phyloP scores from a whole-genome alignment of 202 grass and related monocot species.

The Carex sylvatica region DNA sequence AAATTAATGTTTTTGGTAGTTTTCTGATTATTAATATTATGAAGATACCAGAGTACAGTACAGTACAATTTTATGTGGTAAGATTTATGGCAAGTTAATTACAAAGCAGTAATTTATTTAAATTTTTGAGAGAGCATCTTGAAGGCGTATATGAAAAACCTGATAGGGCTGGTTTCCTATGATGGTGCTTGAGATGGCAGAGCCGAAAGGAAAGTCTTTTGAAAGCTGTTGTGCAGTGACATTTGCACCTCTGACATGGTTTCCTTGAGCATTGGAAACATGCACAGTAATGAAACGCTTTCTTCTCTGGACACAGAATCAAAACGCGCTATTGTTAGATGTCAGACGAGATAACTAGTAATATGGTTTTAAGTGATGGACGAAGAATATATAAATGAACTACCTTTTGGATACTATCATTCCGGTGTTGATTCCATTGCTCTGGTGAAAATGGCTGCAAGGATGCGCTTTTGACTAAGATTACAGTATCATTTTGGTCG shows the following conservation, averaged over 20 bases:
- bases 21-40: not conserved
- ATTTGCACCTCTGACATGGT: conserved; percentile 49
- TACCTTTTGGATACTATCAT: conserved; percentile 69
- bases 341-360: not conserved
- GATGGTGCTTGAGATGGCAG: conserved; percentile 74
- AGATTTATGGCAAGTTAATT: not conserved
- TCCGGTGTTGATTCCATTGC: conserved; percentile 75
- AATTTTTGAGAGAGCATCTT: not conserved
- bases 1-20: not conserved
- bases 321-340: not conserved
- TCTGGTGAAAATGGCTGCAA: conserved; percentile 78
- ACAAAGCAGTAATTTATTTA: not conserved
- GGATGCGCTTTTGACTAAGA: conserved; percentile 63
- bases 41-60: not conserved
- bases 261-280: conserved; percentile 61
- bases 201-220: conserved; percentile 86
- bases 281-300: conserved; percentile 70
- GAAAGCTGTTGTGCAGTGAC: conserved; percentile 62
- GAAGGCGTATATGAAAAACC: conserved; percentile 16
- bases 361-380: not conserved
- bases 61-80: not conserved
- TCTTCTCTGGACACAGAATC: conserved; percentile 51
- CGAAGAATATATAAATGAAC: not conserved
- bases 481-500: conserved; percentile 60
- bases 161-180: conserved; percentile 77